Evolutionary conservation across 2,329 filamentous ascomycete genomes (phyloP).

Genomic region (Fusarium transvaalense): DNA sequence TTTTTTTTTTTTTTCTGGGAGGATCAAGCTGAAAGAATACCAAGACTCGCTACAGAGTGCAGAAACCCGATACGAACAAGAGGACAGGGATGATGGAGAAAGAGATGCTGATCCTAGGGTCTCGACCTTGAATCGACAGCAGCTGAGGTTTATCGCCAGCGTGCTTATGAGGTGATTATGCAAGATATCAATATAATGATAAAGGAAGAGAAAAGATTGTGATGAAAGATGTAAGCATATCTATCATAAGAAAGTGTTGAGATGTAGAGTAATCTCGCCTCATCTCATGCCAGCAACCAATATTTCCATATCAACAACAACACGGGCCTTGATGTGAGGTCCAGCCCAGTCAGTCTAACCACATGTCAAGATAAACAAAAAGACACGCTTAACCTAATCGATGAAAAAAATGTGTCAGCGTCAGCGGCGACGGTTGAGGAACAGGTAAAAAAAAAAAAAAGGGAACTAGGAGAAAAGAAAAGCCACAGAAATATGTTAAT

Average conservation of each 20-base stretch:
- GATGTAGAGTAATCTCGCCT: not conserved
- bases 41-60: slow-evolving; percentile 4
- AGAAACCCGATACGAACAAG: not conserved
- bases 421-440: not conserved
- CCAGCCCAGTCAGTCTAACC: not conserved
- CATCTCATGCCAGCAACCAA: not conserved
- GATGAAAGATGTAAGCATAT: slow-evolving; percentile 22
- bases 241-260: not conserved
- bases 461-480: slow-evolving; percentile 1
- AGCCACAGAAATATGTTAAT: slow-evolving; percentile 2
- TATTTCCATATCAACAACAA: slow-evolving; percentile 4
- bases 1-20: not conserved
- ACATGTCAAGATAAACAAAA: slow-evolving; percentile 6
- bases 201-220: not conserved
- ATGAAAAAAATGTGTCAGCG: not conserved
- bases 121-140: not conserved
- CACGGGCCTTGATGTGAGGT: not conserved
- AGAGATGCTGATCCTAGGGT: not conserved
- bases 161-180: slow-evolving; percentile 29
- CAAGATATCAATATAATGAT: slow-evolving; percentile 7
- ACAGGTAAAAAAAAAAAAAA: not conserved
- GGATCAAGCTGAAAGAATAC: slow-evolving; percentile 3
- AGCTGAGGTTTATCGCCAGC: not conserved
- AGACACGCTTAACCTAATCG: not conserved
- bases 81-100: slow-evolving; percentile 1